Evolutionary conservation across 192 early-diverging fungal species (phyloP).

Genomic region (Coemansia sp.): DNA sequence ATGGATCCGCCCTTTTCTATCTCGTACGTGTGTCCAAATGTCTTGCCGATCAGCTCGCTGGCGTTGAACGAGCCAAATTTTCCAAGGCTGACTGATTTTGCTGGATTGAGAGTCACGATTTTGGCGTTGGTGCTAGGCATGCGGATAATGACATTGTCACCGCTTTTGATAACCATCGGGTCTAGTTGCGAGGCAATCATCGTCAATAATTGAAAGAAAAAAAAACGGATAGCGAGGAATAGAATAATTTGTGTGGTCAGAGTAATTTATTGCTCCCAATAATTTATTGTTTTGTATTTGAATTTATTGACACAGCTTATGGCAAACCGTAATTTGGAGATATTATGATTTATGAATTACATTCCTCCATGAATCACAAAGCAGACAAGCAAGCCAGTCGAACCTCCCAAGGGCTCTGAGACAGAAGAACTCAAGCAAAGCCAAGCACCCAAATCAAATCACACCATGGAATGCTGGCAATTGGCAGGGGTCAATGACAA

Average conservation of each 20-base stretch:
- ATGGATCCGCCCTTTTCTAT: no score
- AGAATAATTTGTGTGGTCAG: not conserved
- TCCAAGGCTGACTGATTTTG: conserved; percentile 72
- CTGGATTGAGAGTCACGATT: conserved; percentile 68
- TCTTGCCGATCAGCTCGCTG: conserved; percentile 67
- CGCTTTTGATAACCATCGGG: conserved; percentile 57
- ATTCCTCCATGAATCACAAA: no score
- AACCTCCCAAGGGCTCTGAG: no score
- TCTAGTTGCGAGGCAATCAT: conserved; percentile 35
- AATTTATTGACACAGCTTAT: not conserved
- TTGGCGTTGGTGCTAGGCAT: conserved; percentile 89
- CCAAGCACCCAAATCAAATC: no score
- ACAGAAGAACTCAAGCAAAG: no score
- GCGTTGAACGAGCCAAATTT: conserved; percentile 90
- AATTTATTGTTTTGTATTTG: not conserved
- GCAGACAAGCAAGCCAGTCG: no score
- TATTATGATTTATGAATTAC: no score
- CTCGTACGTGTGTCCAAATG: conserved; percentile 26
- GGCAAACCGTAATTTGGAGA: no score
- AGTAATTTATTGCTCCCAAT: no score
- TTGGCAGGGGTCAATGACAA: no score
- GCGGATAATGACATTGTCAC: conserved; percentile 73
- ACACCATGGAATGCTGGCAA: no score
- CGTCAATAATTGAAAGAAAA: not conserved
- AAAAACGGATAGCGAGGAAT: not conserved